A percentile compares a stretch with the other conserved stretches of the same genome.
These are phyloP conservation scores for Ceratobasidium sp. DNA, from an alignment of 1,284 basidiomycete species.

Conservation along the genomic window DNA sequence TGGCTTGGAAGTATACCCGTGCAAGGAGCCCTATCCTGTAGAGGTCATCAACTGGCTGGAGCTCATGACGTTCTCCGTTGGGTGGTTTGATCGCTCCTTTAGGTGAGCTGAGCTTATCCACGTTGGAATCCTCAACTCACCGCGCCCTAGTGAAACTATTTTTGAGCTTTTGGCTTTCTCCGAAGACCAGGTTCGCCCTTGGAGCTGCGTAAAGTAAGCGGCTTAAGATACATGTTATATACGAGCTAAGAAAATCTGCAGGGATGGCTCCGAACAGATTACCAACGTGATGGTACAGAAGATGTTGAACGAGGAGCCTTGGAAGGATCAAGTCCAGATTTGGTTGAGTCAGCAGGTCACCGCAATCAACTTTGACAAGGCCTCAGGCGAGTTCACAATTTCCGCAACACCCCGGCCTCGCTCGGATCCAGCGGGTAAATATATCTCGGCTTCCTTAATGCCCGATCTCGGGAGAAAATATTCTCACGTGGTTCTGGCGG, in stretches of 20 bases:
- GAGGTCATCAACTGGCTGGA: constrained; percentile 21
- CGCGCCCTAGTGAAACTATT: constrained; percentile 37
- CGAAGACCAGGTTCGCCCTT: background rate
- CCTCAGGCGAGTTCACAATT: constrained; percentile 51
- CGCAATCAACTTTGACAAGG: constrained; percentile 52
- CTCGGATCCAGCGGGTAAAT: constrained; percentile 30
- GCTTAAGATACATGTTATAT: background rate
- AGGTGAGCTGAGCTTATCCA: background rate
- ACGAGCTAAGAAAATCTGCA: background rate
- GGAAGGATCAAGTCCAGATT: background rate
- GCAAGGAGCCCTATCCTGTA: background rate
- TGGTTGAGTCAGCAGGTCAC: constrained; percentile 14
- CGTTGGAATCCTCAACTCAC: too few species aligned
- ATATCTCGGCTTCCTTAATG: background rate
- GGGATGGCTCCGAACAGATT: constrained; percentile 33
- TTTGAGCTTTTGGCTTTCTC: constrained; percentile 8
- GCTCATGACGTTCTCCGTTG: constrained; percentile 6
- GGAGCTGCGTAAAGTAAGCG: constrained; percentile 22
- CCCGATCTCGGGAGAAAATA: too few species aligned
- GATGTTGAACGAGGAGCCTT: constrained; percentile 45
- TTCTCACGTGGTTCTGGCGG: constrained; percentile 55
- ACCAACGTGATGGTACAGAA: constrained; percentile 54
- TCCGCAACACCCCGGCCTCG: constrained; percentile 41
- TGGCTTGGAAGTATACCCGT: background rate
- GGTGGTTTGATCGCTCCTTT: constrained; percentile 34